These are phyloP conservation scores for Chlamydomonas incerta DNA, from an alignment of 139 green algal species.

Conservation along the genomic window DNA sequence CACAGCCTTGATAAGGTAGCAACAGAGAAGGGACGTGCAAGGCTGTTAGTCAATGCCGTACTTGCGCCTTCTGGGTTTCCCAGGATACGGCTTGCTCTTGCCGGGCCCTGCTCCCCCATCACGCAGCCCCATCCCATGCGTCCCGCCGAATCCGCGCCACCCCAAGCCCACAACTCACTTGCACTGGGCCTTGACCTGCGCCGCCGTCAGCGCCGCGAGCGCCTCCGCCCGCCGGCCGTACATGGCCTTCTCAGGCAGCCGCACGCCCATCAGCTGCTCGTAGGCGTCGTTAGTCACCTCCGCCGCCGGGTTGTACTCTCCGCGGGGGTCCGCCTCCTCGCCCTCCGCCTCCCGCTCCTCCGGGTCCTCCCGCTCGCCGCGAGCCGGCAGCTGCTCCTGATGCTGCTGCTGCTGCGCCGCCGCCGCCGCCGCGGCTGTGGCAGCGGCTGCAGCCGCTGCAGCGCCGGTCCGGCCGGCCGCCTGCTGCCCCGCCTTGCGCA, in stretches of 20 bases:
- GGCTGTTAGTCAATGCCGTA: too few relatives aligned
- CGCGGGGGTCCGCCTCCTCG: conserved; percentile 2
- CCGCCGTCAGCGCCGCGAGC: conserved; percentile 17
- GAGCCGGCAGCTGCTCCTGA: not conserved
- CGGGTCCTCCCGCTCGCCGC: not conserved
- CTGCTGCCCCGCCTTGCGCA: not conserved
- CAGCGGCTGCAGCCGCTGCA: not conserved
- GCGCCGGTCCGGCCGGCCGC: not conserved
- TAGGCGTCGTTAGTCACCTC: conserved; percentile 34
- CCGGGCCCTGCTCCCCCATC: too few relatives aligned
- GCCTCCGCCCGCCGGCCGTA: not conserved
- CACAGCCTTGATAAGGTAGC: too few relatives aligned
- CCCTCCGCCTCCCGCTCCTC: not conserved
- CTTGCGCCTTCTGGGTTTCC: too few relatives aligned
- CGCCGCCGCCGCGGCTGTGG: not conserved
- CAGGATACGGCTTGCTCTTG: too few relatives aligned
- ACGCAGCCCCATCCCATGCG: too few relatives aligned
- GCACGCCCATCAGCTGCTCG: conserved; percentile 26
- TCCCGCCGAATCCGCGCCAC: too few relatives aligned
- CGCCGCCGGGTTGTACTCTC: conserved; percentile 37
- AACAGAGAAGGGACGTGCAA: too few relatives aligned
- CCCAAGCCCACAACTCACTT: too few relatives aligned
- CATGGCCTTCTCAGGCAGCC: not conserved
- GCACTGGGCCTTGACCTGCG: not conserved
- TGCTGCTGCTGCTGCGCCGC: not conserved